Base-by-base conservation (phyloP, 768 basidiomycete species). In the Phylloporus scabripes region DNA sequence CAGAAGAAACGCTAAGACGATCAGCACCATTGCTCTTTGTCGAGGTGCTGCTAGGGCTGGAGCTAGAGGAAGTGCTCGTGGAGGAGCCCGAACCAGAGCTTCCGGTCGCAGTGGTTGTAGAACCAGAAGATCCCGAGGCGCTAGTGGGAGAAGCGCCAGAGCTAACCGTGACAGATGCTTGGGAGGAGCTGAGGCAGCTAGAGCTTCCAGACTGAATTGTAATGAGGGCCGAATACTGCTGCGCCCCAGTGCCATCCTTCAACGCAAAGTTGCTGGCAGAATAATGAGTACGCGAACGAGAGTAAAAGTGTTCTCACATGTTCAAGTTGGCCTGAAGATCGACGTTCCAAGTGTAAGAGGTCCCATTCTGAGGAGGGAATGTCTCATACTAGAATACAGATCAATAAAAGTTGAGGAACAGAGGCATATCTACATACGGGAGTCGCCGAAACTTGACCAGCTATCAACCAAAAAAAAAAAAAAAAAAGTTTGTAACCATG, bases 341-440 rank as follows among this genome's bases (percentile, higher is more conserved):
- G 34, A 79, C 80, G 7, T 29, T 58, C 84, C 84, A 88, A 5
- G 82, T 82, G 50, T 69, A 56, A 38, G 55, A 60, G 7, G 58
- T 76, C 0, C 72, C 77, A 10, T 53, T 55, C 54, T 77, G 74
- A 2, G 64, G 44, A 9, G 75, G 70, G 60, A 86, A 84, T 17
- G 70, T 55, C 65, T 79, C 76, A 43, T 83, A 46, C 85, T 87
- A 45, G 7, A 44, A 31, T 15, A 49, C 57, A 54, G 9, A 40
- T 57, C 29, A 46, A 20, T 5, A 6, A 32, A 29, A 28, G 28
- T 57, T n/a, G 34, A 48, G 38, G 42, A 1, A 48, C 17, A 42
- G 32, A 20, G 46, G 5, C 1, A 15, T 2, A 2, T 18, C 5
- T 26, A 52, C 77, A 49, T 57, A 87, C 85, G 12, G 85, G 64